Conservation (phyloP, 2,329 filamentous ascomycete genomes). For the Westerdykella aurantiaca region DNA sequence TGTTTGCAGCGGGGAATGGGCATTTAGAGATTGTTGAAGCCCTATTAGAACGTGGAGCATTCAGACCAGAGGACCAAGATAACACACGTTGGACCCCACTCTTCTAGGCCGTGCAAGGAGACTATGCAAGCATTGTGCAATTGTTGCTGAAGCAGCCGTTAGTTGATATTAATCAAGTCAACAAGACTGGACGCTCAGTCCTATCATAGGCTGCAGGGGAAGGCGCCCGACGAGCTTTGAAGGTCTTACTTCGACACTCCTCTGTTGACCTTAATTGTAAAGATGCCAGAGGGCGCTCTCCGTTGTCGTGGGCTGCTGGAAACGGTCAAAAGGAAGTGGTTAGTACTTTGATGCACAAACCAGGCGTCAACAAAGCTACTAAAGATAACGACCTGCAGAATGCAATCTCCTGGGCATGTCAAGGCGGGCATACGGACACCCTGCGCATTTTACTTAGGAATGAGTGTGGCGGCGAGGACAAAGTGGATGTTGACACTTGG, state of each 20-base stretch:
- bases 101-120: constrained; percentile 27
- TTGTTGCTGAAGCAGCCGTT: constrained; percentile 15
- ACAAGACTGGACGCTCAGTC: constrained; percentile 28
- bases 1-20: constrained; percentile 30
- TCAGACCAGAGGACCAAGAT: constrained; percentile 20
- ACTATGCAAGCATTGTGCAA: constrained; percentile 17
- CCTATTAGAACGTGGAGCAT: constrained; percentile 15
- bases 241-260: constrained; percentile 17
- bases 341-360: constrained; percentile 18
- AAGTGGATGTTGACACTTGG: constrained; percentile 32
- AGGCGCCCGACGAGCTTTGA: constrained; percentile 19
- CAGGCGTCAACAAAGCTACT: constrained; percentile 18
- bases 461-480: constrained; percentile 25
- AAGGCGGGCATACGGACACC: constrained; percentile 15
- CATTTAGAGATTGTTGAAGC: constrained; percentile 25
- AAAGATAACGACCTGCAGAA: constrained; percentile 29
- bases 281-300: constrained; percentile 27
- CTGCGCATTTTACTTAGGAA: constrained; percentile 26
- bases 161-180: constrained; percentile 28
- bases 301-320: constrained; percentile 29
- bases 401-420: constrained; percentile 31
- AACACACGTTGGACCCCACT: constrained; percentile 26
- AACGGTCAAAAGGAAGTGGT: constrained; percentile 21
- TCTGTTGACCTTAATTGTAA: constrained; percentile 21
- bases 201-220: constrained; percentile 35